Conservation (phyloP, 2,329 filamentous ascomycete genomes). For the Penicillium sclerotiorum region DNA sequence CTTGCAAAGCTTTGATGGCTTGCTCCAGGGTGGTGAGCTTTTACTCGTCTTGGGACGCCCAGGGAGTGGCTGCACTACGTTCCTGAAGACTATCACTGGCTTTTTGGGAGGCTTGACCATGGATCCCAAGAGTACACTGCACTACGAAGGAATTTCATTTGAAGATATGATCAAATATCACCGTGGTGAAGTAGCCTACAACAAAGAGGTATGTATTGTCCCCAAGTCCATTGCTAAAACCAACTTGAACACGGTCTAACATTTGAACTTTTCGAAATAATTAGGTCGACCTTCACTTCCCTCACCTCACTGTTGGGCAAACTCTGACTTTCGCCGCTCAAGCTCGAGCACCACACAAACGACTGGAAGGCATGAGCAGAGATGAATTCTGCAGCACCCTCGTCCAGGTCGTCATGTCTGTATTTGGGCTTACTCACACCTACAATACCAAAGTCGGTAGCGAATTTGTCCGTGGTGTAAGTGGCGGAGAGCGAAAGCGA, state of each 20-base stretch:
- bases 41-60: constrained; percentile 43
- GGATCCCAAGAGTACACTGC: constrained; percentile 61
- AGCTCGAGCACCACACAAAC: constrained; percentile 51
- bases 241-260: constrained; percentile 9
- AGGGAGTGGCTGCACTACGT: constrained; percentile 67
- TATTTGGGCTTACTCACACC: constrained; percentile 46
- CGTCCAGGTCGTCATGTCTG: constrained; percentile 46
- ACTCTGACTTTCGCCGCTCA: constrained; percentile 76
- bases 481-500: constrained; percentile 61
- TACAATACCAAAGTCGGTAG: constrained; percentile 47
- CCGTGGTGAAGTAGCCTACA: constrained; percentile 40
- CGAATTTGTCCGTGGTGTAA: constrained; percentile 60
- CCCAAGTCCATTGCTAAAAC: neutral
- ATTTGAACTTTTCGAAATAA: constrained; percentile 46
- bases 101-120: constrained; percentile 55
- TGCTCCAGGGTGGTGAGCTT: constrained; percentile 52
- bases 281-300: constrained; percentile 56
- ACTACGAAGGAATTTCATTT: constrained; percentile 68
- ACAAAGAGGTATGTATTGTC: constrained; percentile 47
- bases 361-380: constrained; percentile 17
- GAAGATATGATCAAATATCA: constrained; percentile 69
- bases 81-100: constrained; percentile 79
- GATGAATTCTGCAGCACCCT: constrained; percentile 42
- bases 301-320: constrained; percentile 65
- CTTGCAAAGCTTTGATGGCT: constrained; percentile 35